Percentiles rank a stretch among this genome's conserved stretches.
phyloP scores from a whole-genome alignment of 1,139 yeast species.

The Pneumocystis wakefieldiae region DNA sequence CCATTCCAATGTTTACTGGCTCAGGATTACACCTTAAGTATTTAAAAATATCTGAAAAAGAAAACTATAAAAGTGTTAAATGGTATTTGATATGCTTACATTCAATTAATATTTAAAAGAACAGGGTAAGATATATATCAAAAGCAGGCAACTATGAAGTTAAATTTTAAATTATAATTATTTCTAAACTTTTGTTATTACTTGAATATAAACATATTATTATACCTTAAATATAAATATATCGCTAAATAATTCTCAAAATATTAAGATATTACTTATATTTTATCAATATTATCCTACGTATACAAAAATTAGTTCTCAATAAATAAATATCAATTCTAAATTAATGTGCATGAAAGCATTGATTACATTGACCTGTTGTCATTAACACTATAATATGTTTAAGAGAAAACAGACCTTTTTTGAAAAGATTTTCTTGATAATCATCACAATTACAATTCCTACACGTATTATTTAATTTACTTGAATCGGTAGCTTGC shows the following conservation, averaged over 20 bases:
- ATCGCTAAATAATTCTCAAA: background rate
- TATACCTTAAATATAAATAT: background rate
- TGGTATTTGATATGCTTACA: slow-evolving; percentile 75
- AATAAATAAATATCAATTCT: background rate
- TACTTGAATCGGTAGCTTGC: background rate
- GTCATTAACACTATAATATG: background rate
- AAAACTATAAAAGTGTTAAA: slow-evolving; percentile 58
- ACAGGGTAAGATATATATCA: slow-evolving; percentile 71
- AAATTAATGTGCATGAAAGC: background rate
- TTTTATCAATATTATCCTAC: background rate
- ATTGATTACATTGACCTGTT: background rate
- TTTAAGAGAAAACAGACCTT: background rate
- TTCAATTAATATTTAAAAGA: slow-evolving; percentile 37
- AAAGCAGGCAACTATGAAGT: slow-evolving; percentile 70
- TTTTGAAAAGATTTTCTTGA: background rate
- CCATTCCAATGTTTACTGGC: slow-evolving; percentile 59
- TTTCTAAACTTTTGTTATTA: background rate
- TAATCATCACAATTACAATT: background rate
- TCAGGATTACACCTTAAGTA: slow-evolving; percentile 66
- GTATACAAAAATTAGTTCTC: background rate
- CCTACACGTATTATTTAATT: background rate
- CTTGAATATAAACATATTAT: background rate
- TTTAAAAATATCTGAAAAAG: slow-evolving; percentile 51
- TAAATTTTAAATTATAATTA: slow-evolving; percentile 32
- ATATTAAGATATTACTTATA: background rate